Evolutionary conservation across 768 basidiomycete genomes (phyloP).

Genomic region (Tubosaeta sp.): DNA sequence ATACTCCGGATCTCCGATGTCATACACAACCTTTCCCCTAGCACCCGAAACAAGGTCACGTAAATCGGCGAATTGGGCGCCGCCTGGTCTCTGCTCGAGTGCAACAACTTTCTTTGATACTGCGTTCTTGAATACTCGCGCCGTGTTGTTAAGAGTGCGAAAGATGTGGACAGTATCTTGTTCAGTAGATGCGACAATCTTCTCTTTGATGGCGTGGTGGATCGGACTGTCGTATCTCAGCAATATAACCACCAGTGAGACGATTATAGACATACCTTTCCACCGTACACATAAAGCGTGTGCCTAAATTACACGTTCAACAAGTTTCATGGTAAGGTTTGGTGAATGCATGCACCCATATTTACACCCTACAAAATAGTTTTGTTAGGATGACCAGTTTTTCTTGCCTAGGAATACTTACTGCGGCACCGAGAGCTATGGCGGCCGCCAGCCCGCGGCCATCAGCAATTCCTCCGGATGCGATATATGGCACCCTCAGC

Average conservation of each 20-base stretch:
- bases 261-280: conserved; percentile 52
- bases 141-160: conserved; percentile 78
- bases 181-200: conserved; percentile 80
- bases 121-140: conserved; percentile 84
- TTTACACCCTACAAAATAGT: conserved; percentile 63
- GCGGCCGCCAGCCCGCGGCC: conserved; percentile 79
- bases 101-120: conserved; percentile 82
- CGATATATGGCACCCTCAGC: conserved; percentile 79
- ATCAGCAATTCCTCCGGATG: conserved; percentile 89
- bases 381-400: neutral
- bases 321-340: too few species aligned
- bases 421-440: conserved; percentile 74
- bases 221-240: conserved; percentile 53
- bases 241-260: neutral
- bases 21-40: conserved; percentile 72
- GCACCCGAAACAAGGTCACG: conserved; percentile 71
- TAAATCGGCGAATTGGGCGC: conserved; percentile 84
- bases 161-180: conserved; percentile 87
- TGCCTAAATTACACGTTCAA: conserved; percentile 36
- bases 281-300: conserved; percentile 89
- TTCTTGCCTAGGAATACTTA: conserved; percentile 36
- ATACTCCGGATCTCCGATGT: conserved; percentile 78
- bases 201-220: conserved; percentile 86
- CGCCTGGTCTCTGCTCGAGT: conserved; percentile 75
- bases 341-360: conserved; percentile 64